phyloP scores from a whole-genome alignment of 805 yeast species.

The Candida adriatica region DNA sequence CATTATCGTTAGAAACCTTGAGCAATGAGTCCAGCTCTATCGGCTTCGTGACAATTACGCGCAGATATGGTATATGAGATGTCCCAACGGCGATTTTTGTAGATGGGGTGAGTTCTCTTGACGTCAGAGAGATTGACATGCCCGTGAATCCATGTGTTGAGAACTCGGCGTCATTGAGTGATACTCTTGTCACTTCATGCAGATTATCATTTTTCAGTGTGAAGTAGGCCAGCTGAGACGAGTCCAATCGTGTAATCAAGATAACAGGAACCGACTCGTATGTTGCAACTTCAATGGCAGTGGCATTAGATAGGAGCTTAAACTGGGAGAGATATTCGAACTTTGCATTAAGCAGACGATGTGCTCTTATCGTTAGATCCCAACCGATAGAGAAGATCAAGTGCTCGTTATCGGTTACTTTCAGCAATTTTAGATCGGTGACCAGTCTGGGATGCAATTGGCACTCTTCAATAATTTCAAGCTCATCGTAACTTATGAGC shows the following conservation, averaged over 20 bases:
- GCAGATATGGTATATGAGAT: constrained; percentile 71
- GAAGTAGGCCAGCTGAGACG: constrained; percentile 48
- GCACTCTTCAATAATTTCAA: constrained; percentile 11
- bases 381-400: constrained; percentile 52
- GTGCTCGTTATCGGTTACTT: constrained; percentile 16
- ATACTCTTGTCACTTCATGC: constrained; percentile 37
- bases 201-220: constrained; percentile 17
- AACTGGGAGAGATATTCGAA: constrained; percentile 18
- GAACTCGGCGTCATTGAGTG: constrained; percentile 70
- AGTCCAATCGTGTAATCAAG: constrained; percentile 53
- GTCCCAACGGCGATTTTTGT: constrained; percentile 57
- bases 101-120: constrained; percentile 4
- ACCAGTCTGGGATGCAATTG: constrained; percentile 35
- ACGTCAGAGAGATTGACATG: constrained; percentile 31
- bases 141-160: constrained; percentile 59
- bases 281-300: constrained; percentile 37
- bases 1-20: neutral
- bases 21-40: constrained; percentile 21
- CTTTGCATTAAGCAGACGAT: constrained; percentile 18
- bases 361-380: constrained; percentile 42
- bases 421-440: constrained; percentile 25
- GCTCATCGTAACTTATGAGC: constrained; percentile 7
- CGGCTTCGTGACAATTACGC: constrained; percentile 50
- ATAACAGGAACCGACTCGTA: constrained; percentile 29
- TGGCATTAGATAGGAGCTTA: constrained; percentile 43